Percentiles rank a stretch among this genome's conserved stretches.
Evolutionary conservation across 306 rosid genomes (phyloP).

Genomic region (Lathyrus oleraceus): DNA sequence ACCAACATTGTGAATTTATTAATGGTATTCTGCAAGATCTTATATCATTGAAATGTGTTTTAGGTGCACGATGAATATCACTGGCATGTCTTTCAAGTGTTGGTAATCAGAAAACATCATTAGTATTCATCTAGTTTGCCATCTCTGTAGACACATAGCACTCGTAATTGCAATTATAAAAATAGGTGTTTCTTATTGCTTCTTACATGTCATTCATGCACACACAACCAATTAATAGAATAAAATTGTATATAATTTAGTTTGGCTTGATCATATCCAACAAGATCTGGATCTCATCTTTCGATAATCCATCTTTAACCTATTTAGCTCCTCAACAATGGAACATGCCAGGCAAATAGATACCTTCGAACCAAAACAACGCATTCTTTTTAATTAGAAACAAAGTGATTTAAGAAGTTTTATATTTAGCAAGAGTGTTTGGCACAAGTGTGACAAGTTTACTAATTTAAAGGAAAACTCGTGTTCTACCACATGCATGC

Average conservation of each 20-base stretch:
- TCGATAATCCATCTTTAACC: not conserved
- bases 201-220: too few species aligned
- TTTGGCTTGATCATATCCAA: not conserved
- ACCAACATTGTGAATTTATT: constrained; percentile 34
- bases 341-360: not conserved
- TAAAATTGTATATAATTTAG: not conserved
- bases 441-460: not conserved
- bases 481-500: not conserved
- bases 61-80: constrained; percentile 13
- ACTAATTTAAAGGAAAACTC: not conserved
- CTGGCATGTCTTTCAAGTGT: constrained; percentile 35
- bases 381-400: not conserved
- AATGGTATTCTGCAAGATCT: not conserved
- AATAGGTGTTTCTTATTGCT: not conserved
- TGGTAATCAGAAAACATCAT: constrained; percentile 33
- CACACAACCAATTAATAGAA: not conserved
- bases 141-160: constrained; percentile 46
- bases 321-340: not conserved
- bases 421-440: not conserved
- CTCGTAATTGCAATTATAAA: constrained; percentile 18
- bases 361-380: not conserved
- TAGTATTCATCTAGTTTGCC: constrained; percentile 40
- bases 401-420: not conserved
- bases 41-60: not conserved
- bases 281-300: not conserved